These are phyloP conservation scores for Phytophthora agathidicida DNA, from an alignment of 352 stramenopile genomes.

Conservation along the genomic window DNA sequence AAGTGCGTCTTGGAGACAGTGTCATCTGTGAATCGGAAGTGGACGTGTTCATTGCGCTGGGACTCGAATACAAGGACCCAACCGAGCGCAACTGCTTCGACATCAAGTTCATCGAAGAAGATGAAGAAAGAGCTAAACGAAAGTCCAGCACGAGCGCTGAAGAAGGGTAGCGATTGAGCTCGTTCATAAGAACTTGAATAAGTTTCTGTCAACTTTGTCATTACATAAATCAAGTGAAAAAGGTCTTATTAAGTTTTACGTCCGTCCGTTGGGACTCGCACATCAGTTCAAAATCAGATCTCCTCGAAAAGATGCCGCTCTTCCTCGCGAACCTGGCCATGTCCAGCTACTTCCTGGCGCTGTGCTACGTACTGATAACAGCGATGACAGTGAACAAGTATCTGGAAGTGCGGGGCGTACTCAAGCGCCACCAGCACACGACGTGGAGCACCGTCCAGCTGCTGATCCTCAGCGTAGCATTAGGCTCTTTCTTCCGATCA, in stretches of 20 bases:
- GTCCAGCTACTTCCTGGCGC: constrained; percentile 88
- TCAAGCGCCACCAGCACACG: constrained; percentile 65
- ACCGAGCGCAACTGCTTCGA: constrained; percentile 83
- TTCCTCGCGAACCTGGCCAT: constrained; percentile 90
- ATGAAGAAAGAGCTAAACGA: constrained; percentile 63
- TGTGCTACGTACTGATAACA: constrained; percentile 86
- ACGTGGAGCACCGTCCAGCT: constrained; percentile 87
- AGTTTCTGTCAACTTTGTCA: not conserved
- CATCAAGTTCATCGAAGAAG: constrained; percentile 81
- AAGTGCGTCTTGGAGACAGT: constrained; percentile 68
- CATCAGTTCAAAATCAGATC: no score
- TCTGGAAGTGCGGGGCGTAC: constrained; percentile 69
- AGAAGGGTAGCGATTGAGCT: constrained; percentile 2
- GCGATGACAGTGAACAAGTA: constrained; percentile 84
- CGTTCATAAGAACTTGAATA: not conserved
- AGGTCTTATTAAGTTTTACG: constrained; percentile 20
- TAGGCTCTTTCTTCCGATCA: constrained; percentile 88
- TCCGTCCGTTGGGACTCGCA: no score
- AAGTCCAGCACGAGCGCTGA: constrained; percentile 12
- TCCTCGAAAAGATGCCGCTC: constrained; percentile 72
- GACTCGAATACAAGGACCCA: constrained; percentile 85
- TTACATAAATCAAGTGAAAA: constrained; percentile 9
- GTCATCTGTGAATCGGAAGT: constrained; percentile 82
- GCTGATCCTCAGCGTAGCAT: constrained; percentile 77
- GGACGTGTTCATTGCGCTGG: constrained; percentile 86